Conservation (phyloP, 805 yeast species). For the Millerago galiae region DNA sequence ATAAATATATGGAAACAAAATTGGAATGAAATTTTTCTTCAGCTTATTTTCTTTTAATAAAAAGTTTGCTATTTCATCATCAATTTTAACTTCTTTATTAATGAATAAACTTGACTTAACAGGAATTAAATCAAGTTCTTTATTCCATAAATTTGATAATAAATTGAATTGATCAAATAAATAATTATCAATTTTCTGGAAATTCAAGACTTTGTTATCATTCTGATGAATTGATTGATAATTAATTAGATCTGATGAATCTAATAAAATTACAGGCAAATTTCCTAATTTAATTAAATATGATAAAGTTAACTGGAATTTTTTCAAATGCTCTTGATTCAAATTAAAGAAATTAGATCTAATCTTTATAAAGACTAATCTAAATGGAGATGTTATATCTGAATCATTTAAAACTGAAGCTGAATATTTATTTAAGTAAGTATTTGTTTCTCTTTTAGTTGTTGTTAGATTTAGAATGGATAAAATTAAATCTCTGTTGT, state of each 20-base stretch:
- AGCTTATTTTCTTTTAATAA: background rate
- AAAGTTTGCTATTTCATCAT: background rate
- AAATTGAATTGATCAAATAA: slow-evolving; percentile 16
- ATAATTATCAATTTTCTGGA: slow-evolving; percentile 13
- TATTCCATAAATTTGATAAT: too few species aligned
- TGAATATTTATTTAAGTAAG: slow-evolving; percentile 66
- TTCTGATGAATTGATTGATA: slow-evolving; percentile 6
- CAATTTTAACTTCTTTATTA: background rate
- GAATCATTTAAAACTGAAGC: slow-evolving; percentile 20
- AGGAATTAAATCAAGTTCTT: too few species aligned
- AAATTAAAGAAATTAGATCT: slow-evolving; percentile 19
- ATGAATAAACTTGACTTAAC: background rate
- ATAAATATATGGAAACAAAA: slow-evolving; percentile 58
- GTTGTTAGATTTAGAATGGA: slow-evolving; percentile 87
- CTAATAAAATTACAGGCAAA: slow-evolving; percentile 17
- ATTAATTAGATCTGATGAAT: slow-evolving; percentile 10
- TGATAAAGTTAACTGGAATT: slow-evolving; percentile 17
- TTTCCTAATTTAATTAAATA: slow-evolving; percentile 19
- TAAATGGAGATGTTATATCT: slow-evolving; percentile 22
- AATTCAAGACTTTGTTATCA: slow-evolving; percentile 13
- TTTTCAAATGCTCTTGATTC: slow-evolving; percentile 8
- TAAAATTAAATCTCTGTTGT: slow-evolving; percentile 65
- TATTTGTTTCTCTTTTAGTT: slow-evolving; percentile 86
- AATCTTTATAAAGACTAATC: slow-evolving; percentile 24
- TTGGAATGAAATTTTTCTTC: slow-evolving; percentile 28